phyloP scores from a whole-genome alignment of 2,329 filamentous ascomycete genomes.

The Aureobasidium sp. region DNA sequence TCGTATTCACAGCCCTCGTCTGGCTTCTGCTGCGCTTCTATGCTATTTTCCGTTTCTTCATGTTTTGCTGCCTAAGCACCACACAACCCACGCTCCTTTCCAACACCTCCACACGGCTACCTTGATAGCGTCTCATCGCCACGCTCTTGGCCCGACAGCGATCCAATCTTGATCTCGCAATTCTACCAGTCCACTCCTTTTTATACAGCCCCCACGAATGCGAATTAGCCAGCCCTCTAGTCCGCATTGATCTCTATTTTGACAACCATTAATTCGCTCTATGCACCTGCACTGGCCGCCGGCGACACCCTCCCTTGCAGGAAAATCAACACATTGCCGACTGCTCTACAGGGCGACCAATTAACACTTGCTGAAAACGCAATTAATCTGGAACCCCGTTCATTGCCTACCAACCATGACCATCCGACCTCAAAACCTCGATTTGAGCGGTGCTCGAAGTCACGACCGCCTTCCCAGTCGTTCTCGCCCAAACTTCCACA shows the following conservation, averaged over 20 bases:
- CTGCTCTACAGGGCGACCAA: background rate
- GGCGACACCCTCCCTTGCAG: background rate
- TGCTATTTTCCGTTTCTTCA: background rate
- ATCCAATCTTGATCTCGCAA: background rate
- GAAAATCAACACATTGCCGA: background rate
- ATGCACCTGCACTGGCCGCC: background rate
- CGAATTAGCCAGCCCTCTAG: background rate
- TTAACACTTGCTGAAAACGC: conserved; percentile 4
- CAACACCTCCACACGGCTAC: background rate
- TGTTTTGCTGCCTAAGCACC: background rate
- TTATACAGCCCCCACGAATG: background rate
- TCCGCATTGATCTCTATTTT: background rate
- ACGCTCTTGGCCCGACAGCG: conserved; percentile 1
- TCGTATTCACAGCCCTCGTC: background rate
- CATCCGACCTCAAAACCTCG: conserved; percentile 15
- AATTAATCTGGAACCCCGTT: conserved; percentile 10
- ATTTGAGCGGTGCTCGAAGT: conserved; percentile 13
- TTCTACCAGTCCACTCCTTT: background rate
- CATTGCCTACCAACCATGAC: conserved; percentile 13
- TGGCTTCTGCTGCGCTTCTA: background rate
- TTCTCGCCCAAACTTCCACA: conserved; percentile 17
- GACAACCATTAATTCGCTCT: background rate
- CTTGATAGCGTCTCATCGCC: conserved; percentile 2
- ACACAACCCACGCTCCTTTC: background rate
- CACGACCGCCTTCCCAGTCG: conserved; percentile 20